phyloP scores from a whole-genome alignment of 2,329 filamentous ascomycete genomes.

The Exophiala bonariae region DNA sequence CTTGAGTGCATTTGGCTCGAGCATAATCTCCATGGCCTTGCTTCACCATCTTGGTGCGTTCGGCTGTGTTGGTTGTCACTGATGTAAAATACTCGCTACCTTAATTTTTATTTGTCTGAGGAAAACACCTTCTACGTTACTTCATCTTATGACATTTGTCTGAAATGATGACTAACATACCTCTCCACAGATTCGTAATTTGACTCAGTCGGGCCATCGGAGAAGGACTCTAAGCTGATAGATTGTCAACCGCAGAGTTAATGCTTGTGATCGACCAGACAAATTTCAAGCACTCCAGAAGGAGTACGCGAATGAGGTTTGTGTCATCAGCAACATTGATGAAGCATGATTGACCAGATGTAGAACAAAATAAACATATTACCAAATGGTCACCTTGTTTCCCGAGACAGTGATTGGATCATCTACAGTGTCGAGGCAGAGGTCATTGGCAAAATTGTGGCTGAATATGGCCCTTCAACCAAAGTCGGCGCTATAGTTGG shows the following conservation, averaged over 20 bases:
- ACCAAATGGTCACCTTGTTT: slow-evolving; percentile 92
- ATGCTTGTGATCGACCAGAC: slow-evolving; percentile 90
- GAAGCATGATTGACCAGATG: slow-evolving; percentile 38
- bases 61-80: slow-evolving; percentile 70
- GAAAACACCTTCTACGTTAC: slow-evolving; percentile 27
- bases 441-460: slow-evolving; percentile 82
- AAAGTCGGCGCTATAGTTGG: slow-evolving; percentile 94
- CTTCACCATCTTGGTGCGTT: slow-evolving; percentile 73
- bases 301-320: slow-evolving; percentile 87
- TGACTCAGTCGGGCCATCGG: background rate
- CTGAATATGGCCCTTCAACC: slow-evolving; percentile 86
- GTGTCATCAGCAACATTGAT: slow-evolving; percentile 46
- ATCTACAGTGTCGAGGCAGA: slow-evolving; percentile 98
- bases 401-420: slow-evolving; percentile 94
- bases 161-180: slow-evolving; percentile 6
- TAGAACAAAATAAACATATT: slow-evolving; percentile 86
- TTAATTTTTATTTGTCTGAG: slow-evolving; percentile 87
- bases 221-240: slow-evolving; percentile 15
- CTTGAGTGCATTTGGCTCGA: slow-evolving; percentile 99
- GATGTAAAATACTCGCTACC: slow-evolving; percentile 99
- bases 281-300: slow-evolving; percentile 77
- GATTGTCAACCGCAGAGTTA: slow-evolving; percentile 62
- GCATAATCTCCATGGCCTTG: slow-evolving; percentile 69
- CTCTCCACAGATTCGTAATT: slow-evolving; percentile 7
- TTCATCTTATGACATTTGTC: background rate